Conservation (phyloP, 768 basidiomycete species). For the Lyophyllum shimeji region DNA sequence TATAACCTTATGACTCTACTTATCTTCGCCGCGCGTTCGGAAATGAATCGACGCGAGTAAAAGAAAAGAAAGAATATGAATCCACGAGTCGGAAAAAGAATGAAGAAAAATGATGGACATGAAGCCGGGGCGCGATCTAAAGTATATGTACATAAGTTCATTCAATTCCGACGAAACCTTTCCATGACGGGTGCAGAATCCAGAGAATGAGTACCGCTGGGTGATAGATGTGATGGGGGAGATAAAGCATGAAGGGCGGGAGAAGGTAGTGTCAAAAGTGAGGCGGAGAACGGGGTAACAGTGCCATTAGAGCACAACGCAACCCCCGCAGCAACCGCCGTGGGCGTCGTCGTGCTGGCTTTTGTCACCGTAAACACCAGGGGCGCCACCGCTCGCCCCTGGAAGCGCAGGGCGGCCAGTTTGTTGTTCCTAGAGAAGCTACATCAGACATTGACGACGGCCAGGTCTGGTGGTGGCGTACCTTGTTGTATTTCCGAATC, state of each 20-base stretch:
- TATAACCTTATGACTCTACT: neutral
- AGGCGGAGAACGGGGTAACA: conserved; percentile 11
- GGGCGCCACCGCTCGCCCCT: conserved; percentile 37
- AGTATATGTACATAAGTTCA: conserved; percentile 19
- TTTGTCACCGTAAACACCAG: conserved; percentile 50
- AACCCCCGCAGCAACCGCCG: conserved; percentile 65
- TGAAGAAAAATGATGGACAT: conserved; percentile 2
- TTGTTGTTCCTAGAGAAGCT: conserved; percentile 62
- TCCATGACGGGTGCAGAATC: conserved; percentile 18
- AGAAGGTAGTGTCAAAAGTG: conserved; percentile 12
- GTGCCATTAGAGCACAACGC: conserved; percentile 53
- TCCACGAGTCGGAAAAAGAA: neutral
- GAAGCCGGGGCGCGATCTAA: conserved; percentile 8
- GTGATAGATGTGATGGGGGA: conserved; percentile 17
- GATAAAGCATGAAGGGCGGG: conserved; percentile 25
- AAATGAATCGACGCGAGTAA: conserved; percentile 1
- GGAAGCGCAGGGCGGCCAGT: conserved; percentile 67
- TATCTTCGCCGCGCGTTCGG: neutral
- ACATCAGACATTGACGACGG: conserved; percentile 7
- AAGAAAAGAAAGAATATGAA: too few relatives aligned
- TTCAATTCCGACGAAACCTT: conserved; percentile 15
- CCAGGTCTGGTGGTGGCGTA: conserved; percentile 26
- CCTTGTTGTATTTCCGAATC: conserved; percentile 93
- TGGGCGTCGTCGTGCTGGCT: conserved; percentile 53
- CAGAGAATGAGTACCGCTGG: conserved; percentile 9